A percentile compares a stretch with the other conserved stretches of the same genome.
phyloP scores from a whole-genome alignment of 352 stramenopile genomes.

The Discostella stelligera region DNA sequence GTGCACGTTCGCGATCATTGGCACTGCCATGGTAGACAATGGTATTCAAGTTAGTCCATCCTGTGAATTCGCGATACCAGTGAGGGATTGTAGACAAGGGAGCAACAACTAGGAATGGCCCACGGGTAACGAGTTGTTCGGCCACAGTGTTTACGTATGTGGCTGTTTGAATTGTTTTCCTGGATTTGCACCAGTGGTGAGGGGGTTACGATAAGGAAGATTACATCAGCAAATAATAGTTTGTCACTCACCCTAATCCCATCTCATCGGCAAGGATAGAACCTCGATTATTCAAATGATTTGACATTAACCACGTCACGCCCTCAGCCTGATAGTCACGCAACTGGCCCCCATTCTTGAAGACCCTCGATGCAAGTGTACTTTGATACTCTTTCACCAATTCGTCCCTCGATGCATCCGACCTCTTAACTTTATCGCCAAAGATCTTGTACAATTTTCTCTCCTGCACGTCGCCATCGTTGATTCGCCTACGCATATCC shows the following conservation, averaged over 20 bases:
- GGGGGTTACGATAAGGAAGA: constrained; percentile 9
- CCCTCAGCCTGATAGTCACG: constrained; percentile 98
- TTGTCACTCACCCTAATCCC: constrained; percentile 82
- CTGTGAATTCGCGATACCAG: constrained; percentile 98
- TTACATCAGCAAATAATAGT: neutral
- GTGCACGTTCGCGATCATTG: constrained; percentile 89
- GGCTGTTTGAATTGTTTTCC: constrained; percentile 90
- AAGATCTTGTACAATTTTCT: constrained; percentile 75
- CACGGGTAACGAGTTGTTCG: constrained; percentile 88
- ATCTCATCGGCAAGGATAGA: constrained; percentile 95
- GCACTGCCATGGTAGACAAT: constrained; percentile 98
- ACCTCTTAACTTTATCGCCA: constrained; percentile 55
- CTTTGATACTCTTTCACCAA: constrained; percentile 68
- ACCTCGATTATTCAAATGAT: constrained; percentile 88
- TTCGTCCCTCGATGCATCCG: constrained; percentile 47
- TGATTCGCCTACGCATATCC: constrained; percentile 35
- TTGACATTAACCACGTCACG: constrained; percentile 92
- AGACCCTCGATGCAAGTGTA: constrained; percentile 67
- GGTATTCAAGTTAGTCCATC: constrained; percentile 99
- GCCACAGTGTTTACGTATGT: constrained; percentile 94
- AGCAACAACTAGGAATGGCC: constrained; percentile 97
- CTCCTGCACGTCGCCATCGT: constrained; percentile 43
- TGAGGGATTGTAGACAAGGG: constrained; percentile 97
- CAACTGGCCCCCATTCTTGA: constrained; percentile 93
- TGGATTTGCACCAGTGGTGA: constrained; percentile 13